Base-by-base conservation (phyloP, 140 eudicot genomes). In the Stevia rebaudiana region DNA sequence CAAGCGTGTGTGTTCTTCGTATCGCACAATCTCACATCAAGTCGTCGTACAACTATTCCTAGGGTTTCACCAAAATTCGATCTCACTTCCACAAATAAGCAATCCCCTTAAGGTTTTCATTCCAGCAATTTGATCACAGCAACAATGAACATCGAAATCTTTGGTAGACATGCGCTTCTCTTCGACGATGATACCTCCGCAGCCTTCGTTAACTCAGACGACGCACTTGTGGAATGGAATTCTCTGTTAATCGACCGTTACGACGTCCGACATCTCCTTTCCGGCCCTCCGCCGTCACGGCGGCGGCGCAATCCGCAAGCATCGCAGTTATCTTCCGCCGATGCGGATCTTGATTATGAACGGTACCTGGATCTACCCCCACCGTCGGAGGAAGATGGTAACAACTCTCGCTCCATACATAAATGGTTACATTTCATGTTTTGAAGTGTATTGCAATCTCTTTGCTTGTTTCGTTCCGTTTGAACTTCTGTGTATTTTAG, bases 201-300 rank as follows among this genome's bases (percentile, higher is more conserved):
- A 37, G 81, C 83, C 11, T 92, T 92, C 71, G 89, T 88, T 6
- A 92, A 88, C 91, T 92, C 98, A 25, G 64, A 73, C 41, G 90
- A 88, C 66, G 96, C 96, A 7, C 90, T 92, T 4, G 91, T 92
- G 11, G 95, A 88, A 19, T 92, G 98, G 98, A 80, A 92, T 76
- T 88, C 95, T 49, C 86, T 92, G 18, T 78, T 73, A 65, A 88
- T 92, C 77, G 98, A 92, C 60, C 96, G 98, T 1, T 92, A 80
- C 86, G 98, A 92, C 76, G 96, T 92, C 69, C 98, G 98, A 30
- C 95, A 92, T 78, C 96, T 92, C 76, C 95, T 92, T 40, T 77
- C 95, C 65, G 53, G 63, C 25, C 96, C 98, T 68, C 96, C 95
- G 11, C 85, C 95, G 8, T 70, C 95, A 1, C 81, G 94, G 21